phyloP scores from a whole-genome alignment of 2,329 filamentous ascomycete species.

The Decorospora gaudefroyi region DNA sequence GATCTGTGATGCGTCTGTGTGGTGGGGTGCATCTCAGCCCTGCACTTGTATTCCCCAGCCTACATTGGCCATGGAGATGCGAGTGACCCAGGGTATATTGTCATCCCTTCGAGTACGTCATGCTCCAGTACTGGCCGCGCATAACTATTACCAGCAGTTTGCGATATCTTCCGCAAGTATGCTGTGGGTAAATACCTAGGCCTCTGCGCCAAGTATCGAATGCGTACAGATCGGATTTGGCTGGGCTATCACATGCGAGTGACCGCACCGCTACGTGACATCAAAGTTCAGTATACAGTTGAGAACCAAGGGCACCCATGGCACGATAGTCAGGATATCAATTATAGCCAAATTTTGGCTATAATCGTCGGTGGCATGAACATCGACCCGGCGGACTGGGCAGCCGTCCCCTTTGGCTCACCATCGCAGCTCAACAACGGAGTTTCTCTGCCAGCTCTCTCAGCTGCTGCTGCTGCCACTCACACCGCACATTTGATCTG shows the following conservation, averaged over 20 bases:
- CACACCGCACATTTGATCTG: no score
- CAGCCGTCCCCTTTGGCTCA: slow-evolving; percentile 1
- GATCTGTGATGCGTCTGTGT: slow-evolving; percentile 6
- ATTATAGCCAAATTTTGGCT: no score
- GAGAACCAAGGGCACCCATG: no score
- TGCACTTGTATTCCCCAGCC: not conserved
- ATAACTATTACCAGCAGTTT: slow-evolving; percentile 3
- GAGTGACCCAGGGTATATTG: not conserved
- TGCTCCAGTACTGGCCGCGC: not conserved
- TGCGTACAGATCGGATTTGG: slow-evolving; percentile 4
- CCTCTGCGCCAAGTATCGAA: slow-evolving; percentile 18
- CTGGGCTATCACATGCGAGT: slow-evolving; percentile 7
- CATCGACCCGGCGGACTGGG: slow-evolving; percentile 2
- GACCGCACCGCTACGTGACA: no score
- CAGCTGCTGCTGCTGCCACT: no score
- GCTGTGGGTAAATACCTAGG: not conserved
- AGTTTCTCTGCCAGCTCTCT: no score
- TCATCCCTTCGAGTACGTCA: not conserved
- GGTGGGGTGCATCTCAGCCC: slow-evolving; percentile 8
- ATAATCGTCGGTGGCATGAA: slow-evolving; percentile 12
- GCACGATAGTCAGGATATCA: no score
- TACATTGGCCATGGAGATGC: no score
- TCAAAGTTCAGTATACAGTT: slow-evolving; percentile 1
- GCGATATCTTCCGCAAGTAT: slow-evolving; percentile 9
- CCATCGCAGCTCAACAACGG: slow-evolving; percentile 11